Conservation (phyloP, 2,329 filamentous ascomycete genomes). For the Zasmidium cellare region DNA sequence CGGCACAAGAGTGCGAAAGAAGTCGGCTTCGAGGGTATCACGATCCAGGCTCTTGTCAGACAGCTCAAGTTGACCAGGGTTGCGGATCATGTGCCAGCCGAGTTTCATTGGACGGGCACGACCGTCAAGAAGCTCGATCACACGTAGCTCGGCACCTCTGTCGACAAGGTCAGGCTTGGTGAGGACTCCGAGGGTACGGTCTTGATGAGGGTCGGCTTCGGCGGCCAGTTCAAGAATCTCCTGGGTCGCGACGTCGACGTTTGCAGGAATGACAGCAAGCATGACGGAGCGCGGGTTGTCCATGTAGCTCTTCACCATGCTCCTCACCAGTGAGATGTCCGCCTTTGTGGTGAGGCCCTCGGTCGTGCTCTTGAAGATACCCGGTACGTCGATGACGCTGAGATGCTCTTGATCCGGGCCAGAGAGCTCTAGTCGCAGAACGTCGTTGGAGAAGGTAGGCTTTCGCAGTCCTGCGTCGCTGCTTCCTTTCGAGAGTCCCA, state of each 20-base stretch:
- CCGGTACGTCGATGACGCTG: constrained; percentile 33
- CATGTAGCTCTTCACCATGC: constrained; percentile 44
- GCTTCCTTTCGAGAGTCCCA: constrained; percentile 14
- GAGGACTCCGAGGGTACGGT: constrained; percentile 38
- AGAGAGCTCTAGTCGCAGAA: constrained; percentile 31
- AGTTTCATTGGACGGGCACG: constrained; percentile 28
- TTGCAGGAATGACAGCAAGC: constrained; percentile 45
- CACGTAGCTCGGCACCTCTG: constrained; percentile 24
- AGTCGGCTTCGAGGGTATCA: constrained; percentile 33
- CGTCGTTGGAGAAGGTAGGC: constrained; percentile 31
- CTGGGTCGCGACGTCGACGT: constrained; percentile 48
- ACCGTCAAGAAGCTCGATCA: constrained; percentile 30
- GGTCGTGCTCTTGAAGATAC: constrained; percentile 37
- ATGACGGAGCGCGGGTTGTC: constrained; percentile 42
- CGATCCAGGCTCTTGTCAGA: constrained; percentile 11
- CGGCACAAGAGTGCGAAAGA: constrained; percentile 34
- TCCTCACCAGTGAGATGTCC: constrained; percentile 40
- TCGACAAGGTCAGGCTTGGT: constrained; percentile 40
- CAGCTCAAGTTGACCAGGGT: constrained; percentile 32
- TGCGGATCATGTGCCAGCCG: constrained; percentile 37
- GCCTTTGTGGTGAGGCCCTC: constrained; percentile 36
- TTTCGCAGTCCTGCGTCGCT: constrained; percentile 4
- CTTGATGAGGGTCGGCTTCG: constrained; percentile 33
- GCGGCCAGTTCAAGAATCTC: constrained; percentile 46
- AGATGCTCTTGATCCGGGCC: constrained; percentile 31